Evolutionary conservation across 208 protist species (phyloP), one percentile per base, ranked within the genome.

Genomic region (Leishmania tarentolae): DNA sequence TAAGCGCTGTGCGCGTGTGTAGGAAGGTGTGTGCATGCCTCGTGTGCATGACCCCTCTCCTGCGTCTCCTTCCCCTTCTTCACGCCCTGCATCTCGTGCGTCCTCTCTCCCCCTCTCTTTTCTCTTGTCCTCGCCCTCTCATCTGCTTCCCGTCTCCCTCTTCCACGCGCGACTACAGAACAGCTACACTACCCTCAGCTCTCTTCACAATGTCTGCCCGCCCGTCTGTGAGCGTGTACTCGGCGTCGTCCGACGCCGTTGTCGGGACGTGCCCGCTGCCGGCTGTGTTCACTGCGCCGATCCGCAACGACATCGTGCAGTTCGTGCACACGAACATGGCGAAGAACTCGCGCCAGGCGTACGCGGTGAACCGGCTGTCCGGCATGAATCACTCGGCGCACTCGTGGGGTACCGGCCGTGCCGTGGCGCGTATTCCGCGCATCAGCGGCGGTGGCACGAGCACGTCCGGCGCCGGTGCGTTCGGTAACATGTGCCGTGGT

Each of bases 401-500:
- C 78, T 99, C 99, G 57, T 99, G 99, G 99, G 99, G 99, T 92
- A 99, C 99, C 83, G 99, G 99, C 88, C 94, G 99, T 83, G 99
- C 99, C 78, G 99, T 99, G 47, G 97, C 99, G 61, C 98, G 99
- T 99, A 99, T 99, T 92, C 99, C 99, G 61, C 98, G 99, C 97
- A 99, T 99, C 83, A 80, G 85, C 80, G 99, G 99, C 78, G 95
- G 98, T 83, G 99, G 99, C 93, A 99, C 99, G 75, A 95, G 97
- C 94, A 95, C 98, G 79, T 94, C 98, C 74, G 99, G 99, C 79
- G 98, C 99, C 91, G 99, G 97, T 97, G 99, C 99, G 75, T n/a
- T n/a, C n/a, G n/a, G n/a, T n/a, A n/a, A n/a, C n/a, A n/a, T n/a
- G n/a, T n/a, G n/a, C n/a, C n/a, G n/a, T n/a, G n/a, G n/a, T n/a